Percentiles rank a stretch among this genome's conserved stretches.
Evolutionary conservation across 345 rosid species (phyloP).

Genomic region (Lepidium sativum): DNA sequence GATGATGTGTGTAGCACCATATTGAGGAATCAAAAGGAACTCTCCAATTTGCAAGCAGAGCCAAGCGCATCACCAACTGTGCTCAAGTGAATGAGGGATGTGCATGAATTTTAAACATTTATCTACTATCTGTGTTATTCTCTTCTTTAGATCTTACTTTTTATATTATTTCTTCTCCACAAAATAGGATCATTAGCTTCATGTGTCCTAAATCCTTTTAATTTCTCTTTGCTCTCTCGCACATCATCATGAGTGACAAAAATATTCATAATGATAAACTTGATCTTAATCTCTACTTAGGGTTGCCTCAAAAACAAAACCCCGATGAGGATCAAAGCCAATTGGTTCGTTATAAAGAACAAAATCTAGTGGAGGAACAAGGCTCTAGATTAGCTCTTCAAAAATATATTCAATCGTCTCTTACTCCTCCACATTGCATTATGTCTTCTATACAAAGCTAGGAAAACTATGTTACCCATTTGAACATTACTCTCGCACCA

Average conservation of each 20-base stretch:
- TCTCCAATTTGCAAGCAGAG: no score
- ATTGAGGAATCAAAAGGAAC: no score
- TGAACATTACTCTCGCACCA: not conserved
- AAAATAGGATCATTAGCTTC: no score
- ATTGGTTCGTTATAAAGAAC: not conserved
- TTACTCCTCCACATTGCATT: not conserved
- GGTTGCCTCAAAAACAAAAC: not conserved
- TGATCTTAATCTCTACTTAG: conserved; percentile 6
- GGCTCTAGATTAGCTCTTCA: not conserved
- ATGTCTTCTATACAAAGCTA: not conserved
- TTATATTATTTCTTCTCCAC: no score
- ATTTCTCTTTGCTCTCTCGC: no score
- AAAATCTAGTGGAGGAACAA: not conserved
- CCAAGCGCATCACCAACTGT: no score
- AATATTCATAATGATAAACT: not conserved
- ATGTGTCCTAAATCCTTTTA: no score
- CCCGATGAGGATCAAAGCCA: not conserved
- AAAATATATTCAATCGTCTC: not conserved
- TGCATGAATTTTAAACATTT: no score
- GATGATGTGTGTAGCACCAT: no score
- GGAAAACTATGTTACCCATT: not conserved
- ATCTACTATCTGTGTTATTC: no score
- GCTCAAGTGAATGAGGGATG: no score
- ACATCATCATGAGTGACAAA: not conserved
- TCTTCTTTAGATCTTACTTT: no score